Evolutionary conservation across 345 rosid genomes (phyloP).

Genomic region (Microthlaspi erraticum): DNA sequence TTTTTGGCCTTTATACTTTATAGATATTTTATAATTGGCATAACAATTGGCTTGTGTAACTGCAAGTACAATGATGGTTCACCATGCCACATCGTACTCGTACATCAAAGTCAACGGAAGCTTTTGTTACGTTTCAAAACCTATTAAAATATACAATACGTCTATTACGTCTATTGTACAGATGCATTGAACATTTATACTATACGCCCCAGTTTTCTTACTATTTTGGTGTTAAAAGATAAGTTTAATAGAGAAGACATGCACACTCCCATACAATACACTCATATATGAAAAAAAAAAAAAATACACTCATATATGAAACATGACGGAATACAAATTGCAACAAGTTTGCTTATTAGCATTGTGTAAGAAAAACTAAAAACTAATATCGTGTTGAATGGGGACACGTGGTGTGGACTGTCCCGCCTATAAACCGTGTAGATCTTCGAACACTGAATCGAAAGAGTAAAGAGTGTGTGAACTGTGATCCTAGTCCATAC

Average conservation of each 20-base stretch:
- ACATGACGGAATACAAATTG: background rate
- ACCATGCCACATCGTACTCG: constrained; percentile 8
- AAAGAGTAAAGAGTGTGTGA: background rate
- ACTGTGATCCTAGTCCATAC: background rate
- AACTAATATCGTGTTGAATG: no score
- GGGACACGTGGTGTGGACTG: no score
- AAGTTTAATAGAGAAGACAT: background rate
- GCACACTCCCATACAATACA: no score
- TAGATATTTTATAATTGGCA: constrained; percentile 7
- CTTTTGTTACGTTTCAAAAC: constrained; percentile 28
- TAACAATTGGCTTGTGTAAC: constrained; percentile 17
- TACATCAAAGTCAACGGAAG: constrained; percentile 17
- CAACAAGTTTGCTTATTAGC: no score
- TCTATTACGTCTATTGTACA: background rate
- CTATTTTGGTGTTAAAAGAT: background rate
- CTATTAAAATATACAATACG: constrained; percentile 16
- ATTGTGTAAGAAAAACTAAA: no score
- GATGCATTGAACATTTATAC: constrained; percentile 36
- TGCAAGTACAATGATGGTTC: constrained; percentile 13
- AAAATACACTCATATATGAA: no score
- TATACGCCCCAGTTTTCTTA: background rate
- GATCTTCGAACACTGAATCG: background rate
- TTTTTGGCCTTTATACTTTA: background rate
- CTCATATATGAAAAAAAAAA: no score
- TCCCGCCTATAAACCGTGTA: no score